Evolutionary conservation across 257 asterid genomes (phyloP).

Genomic region (Nicotiana tomentosiformis): DNA sequence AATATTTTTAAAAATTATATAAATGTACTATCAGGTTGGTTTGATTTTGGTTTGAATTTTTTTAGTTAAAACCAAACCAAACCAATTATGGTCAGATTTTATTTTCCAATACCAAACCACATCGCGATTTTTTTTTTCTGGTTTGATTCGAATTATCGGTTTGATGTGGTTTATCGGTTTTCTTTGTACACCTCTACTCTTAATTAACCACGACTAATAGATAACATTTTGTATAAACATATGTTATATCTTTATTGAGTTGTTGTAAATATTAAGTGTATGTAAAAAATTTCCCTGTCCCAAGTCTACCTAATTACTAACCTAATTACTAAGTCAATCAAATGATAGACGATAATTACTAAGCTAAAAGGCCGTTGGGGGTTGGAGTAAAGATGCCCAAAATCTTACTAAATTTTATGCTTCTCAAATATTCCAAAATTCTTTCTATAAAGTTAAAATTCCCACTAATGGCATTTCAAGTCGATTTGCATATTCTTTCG

Average conservation of each 20-base stretch:
- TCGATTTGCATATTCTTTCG: background rate
- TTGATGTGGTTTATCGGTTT: too few species aligned
- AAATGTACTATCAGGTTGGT: too few species aligned
- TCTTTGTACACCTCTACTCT: background rate
- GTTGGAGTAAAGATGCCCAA: background rate
- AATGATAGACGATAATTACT: background rate
- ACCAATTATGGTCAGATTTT: too few species aligned
- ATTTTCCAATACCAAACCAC: too few species aligned
- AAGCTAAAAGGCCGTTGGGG: background rate
- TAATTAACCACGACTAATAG: background rate
- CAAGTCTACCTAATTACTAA: background rate
- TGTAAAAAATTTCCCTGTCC: background rate
- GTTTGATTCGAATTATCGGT: too few species aligned
- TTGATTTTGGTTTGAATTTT: too few species aligned
- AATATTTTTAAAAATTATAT: too few species aligned
- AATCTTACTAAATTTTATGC: constrained; percentile 5
- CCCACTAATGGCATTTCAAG: background rate
- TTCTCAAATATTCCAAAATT: background rate
- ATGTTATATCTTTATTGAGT: background rate
- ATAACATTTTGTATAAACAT: background rate
- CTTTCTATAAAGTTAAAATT: background rate
- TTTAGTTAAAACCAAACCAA: too few species aligned
- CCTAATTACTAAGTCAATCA: background rate
- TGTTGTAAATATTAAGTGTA: background rate
- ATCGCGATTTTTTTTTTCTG: too few species aligned